Evolutionary conservation across 495 filamentous ascomycete genomes (phyloP).

Genomic region (Aspergillus avenaceus): DNA sequence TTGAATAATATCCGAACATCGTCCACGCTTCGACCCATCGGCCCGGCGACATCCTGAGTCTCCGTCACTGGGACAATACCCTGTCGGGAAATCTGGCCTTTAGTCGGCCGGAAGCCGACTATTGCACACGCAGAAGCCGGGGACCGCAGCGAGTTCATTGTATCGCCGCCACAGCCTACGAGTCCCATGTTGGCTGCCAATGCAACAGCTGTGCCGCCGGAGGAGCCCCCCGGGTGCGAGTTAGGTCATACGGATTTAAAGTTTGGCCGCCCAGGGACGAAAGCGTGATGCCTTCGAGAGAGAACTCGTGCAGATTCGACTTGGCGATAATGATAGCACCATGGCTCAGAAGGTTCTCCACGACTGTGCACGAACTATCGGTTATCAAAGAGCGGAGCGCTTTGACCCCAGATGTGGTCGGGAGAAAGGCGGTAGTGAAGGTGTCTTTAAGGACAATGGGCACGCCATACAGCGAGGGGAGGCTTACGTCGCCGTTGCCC

Average conservation of each 20-base stretch:
- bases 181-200: slow-evolving; percentile 56
- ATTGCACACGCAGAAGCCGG: slow-evolving; percentile 60
- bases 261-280: slow-evolving; percentile 61
- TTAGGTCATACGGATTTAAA: slow-evolving; percentile 57
- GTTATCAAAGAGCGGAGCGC: slow-evolving; percentile 45
- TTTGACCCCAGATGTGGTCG: slow-evolving; percentile 51
- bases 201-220: slow-evolving; percentile 58
- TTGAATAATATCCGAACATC: slow-evolving; percentile 53
- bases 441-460: slow-evolving; percentile 64
- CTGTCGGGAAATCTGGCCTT: slow-evolving; percentile 46
- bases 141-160: slow-evolving; percentile 58
- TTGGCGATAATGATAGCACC: slow-evolving; percentile 67
- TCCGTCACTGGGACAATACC: slow-evolving; percentile 59
- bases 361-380: slow-evolving; percentile 42
- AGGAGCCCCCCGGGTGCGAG: slow-evolving; percentile 60
- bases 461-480: slow-evolving; percentile 28
- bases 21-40: slow-evolving; percentile 49
- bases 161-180: slow-evolving; percentile 58
- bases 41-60: slow-evolving; percentile 59
- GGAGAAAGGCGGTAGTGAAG: slow-evolving; percentile 47
- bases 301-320: slow-evolving; percentile 61
- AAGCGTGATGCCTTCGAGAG: slow-evolving; percentile 57
- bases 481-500: background rate
- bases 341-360: slow-evolving; percentile 40
- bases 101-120: slow-evolving; percentile 57